Evolutionary conservation across 2,329 filamentous ascomycete genomes (phyloP), one percentile per base, ranked within the genome.

Genomic region (Pseudocercospora pini-densiflorae): DNA sequence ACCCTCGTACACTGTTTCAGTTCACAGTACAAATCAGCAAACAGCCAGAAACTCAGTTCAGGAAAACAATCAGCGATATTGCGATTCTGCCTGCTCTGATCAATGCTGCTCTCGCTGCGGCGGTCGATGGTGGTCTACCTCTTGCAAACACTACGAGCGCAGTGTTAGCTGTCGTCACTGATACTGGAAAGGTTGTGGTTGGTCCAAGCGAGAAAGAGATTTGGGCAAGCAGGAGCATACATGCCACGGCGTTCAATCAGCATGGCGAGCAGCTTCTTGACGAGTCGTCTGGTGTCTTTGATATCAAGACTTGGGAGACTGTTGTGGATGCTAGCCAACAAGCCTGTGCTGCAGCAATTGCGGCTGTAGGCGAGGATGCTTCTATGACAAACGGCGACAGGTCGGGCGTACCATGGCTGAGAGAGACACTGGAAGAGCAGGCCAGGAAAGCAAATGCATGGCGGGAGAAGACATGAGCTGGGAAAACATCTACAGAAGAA

Each of bases 181-280:
- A 24, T 55, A 70, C 66, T 51, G 62, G 69, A 8, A 74, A 81
- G 67, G 76, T 79, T 63, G 76, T 78, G 31, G 75, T 75, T 31
- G 86, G 90, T 62, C 93, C 93, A 6, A 87, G 86, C 3, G 83
- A 88, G 5, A 82, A 86, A 23, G 85, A 91, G 67, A 83, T 89
- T 54, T 83, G 88, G 70, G 80, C 81, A 54, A 89, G 91, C 10
- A 84, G 82, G 63, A 96, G 93, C 5, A 81, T 92, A 23, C 94
- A 97, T 77, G 92, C 91, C n/a, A 84, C 97, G 65, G 90, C 89
- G 5, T 97, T 95, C 77, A 90, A 90, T n/a, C 89, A 89, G 1
- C 83, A 88, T 60, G 87, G 90, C 8, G 88, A 92, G 66, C 81
- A 97, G 60, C 80, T 97, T 23, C 80, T 97, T 49, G 89, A 87